Evolutionary conservation across 1,284 basidiomycete species (phyloP), one percentile per base, ranked within the genome.

Genomic region (Heterobasidion occidentale): DNA sequence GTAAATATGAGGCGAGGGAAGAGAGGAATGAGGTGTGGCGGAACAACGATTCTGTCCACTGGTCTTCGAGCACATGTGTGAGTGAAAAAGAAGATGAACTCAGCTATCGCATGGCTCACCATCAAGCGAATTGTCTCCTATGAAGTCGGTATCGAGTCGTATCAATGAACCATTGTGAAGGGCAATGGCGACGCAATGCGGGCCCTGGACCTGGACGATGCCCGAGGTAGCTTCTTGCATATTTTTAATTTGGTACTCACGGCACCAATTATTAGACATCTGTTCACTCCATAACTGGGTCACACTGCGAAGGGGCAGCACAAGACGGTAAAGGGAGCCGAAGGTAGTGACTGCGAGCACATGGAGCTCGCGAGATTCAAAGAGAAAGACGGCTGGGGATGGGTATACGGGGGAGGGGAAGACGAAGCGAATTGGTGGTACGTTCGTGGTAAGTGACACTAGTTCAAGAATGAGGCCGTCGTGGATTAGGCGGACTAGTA

Each of bases 391-490:
- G 35, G 81, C 77, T 7, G 90, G 90, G 44, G 77, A 74, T 19
- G 87, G 77, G 8, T 90, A 69, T 44, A 94, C 71, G n/a, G 77
- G 67, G 17, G 86, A 81, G 33, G 92, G 89, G 62, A 94, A 91
- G 60, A 88, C 76, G 64, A 94, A 84, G 54, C 90, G 84, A 58
- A 93, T 75, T 11, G 86, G 83, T 46, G 79, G 72, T 3, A 83
- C 71, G 60, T 81, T 75, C 4, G 77, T 78, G 1, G 86, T 82
- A 47, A 94, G 74, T 2, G 89, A 86, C 36, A 86, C 68, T 42
- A 95, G 81, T 65, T 95, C 91, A 42, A 94, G 71, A 50, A 89
- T 83, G 59, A 86, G 72, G 17, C 88, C 88, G 55, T 81, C 84
- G 63, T 90, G 84, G 53, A 93, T 76, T 48, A 90, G 78, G 61